Evolutionary conservation across 139 green algal species (phyloP), one percentile per base, ranked within the genome.

Genomic region (Chlorella sp.): DNA sequence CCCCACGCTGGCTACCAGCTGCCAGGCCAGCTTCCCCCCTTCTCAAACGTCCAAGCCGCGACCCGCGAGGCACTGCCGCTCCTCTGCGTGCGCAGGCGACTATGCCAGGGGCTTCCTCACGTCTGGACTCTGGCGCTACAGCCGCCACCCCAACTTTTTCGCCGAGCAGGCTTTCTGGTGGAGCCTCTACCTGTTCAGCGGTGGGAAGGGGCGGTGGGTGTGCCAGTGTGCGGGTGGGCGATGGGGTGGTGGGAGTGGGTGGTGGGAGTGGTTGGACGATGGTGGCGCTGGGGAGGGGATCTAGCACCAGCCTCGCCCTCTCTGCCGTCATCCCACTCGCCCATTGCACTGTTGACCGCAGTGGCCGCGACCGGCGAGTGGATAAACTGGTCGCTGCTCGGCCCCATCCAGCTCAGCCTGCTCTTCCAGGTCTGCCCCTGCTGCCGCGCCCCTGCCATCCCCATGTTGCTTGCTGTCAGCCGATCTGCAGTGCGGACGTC

Each of bases 101-200:
- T 33, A 67, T 7, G 43, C 25, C n/a, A 41, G 33, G 31, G 80
- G 80, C 19, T 85, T 85, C 74, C 23, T 66, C n/a, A 64, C 46
- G 40, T 56, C 36, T 1, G 80, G 80, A 1, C 61, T 85, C 8
- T 85, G 53, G 25, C 41, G 51, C 17, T 79, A 76, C 61, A 66
- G 33, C 29, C 61, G 79, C 29, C 79, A 84, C 48, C 79, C 79
- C 42, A 85, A 79, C 55, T 74, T 73, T 60, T 77, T 65, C 29
- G 74, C 74, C 31, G 80, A 85, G 68, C 80, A 85, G 36, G 31
- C 41, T 8, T 51, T 85, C 35, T 85, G 80, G 80, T 79, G 60
- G 33, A 31, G 15, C 46, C 42, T 85, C 17, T 85, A 76, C 62
- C 62, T 85, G 9, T 85, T 82, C 59, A n/a, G 53, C 58, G 0